These are phyloP conservation scores for Scortechinia acanthostroma DNA, from an alignment of 2,329 filamentous ascomycete species.

Conservation along the genomic window DNA sequence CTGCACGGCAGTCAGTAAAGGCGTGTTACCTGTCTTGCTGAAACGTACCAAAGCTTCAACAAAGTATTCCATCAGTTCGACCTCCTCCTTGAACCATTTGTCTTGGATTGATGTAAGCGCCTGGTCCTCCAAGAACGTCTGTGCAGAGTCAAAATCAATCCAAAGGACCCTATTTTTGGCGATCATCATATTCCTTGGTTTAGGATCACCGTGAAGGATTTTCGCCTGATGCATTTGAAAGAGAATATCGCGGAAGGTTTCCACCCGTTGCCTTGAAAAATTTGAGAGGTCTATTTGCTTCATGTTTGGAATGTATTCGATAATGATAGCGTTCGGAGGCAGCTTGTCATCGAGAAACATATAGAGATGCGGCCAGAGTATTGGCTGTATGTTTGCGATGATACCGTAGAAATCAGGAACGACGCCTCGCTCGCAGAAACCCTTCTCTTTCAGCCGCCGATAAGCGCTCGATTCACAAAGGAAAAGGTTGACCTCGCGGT, in stretches of 20 bases:
- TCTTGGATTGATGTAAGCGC: background rate
- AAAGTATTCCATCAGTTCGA: background rate
- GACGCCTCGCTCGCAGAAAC: constrained; percentile 9
- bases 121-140: constrained; percentile 7
- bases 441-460: background rate
- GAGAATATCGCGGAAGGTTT: constrained; percentile 6
- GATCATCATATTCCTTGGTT: constrained; percentile 10
- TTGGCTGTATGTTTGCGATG: constrained; percentile 11
- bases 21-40: background rate
- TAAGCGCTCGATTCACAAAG: background rate
- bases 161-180: constrained; percentile 10
- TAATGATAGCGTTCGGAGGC: constrained; percentile 9
- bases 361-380: constrained; percentile 8
- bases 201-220: constrained; percentile 10
- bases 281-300: constrained; percentile 6
- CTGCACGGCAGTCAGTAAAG: background rate
- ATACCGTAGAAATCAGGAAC: constrained; percentile 12
- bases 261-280: background rate
- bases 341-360: constrained; percentile 10
- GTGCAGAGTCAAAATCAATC: constrained; percentile 14
- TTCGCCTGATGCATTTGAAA: constrained; percentile 9
- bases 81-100: background rate
- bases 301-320: constrained; percentile 10
- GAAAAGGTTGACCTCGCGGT: background rate
- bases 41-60: background rate